phyloP scores from a whole-genome alignment of 164 flowering plant species.

The Brasenia schreberi region DNA sequence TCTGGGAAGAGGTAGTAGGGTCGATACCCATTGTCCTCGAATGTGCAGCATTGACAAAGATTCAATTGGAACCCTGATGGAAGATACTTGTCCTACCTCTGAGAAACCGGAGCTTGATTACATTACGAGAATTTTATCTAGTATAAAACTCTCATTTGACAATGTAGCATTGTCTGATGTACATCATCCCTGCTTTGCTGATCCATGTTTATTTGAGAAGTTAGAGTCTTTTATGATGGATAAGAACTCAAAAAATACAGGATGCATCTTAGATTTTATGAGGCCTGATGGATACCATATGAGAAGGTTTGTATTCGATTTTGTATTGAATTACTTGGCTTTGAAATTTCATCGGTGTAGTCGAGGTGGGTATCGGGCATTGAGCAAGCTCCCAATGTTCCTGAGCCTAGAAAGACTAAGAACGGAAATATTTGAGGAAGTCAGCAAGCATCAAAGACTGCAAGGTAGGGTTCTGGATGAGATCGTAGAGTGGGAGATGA shows the following conservation, averaged over 20 bases:
- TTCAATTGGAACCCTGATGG: conserved; percentile 15
- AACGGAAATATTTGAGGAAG: conserved; percentile 28
- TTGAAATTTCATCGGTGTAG: conserved; percentile 20
- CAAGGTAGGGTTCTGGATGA: conserved; percentile 46
- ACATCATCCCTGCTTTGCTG: conserved; percentile 13
- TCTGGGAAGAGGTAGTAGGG: conserved; percentile 7
- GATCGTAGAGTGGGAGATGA: conserved; percentile 64
- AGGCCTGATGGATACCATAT: conserved; percentile 13
- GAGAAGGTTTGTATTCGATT: conserved; percentile 52
- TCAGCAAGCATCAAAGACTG: conserved; percentile 33
- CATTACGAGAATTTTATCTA: conserved; percentile 34
- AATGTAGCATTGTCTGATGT: conserved; percentile 7
- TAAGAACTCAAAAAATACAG: background rate
- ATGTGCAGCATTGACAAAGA: conserved; percentile 17
- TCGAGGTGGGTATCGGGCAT: conserved; percentile 23
- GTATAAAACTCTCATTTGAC: conserved; percentile 41
- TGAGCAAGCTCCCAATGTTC: conserved; percentile 24
- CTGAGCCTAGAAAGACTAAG: conserved; percentile 21
- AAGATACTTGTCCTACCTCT: conserved; percentile 11
- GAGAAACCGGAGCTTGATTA: conserved; percentile 18
- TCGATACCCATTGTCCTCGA: conserved; percentile 14
- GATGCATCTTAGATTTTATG: background rate
- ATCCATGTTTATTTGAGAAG: conserved; percentile 31
- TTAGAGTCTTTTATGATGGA: conserved; percentile 21
- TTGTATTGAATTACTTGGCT: conserved; percentile 43